These are phyloP conservation scores for Russula virescens DNA, from an alignment of 768 basidiomycete genomes.

Conservation along the genomic window DNA sequence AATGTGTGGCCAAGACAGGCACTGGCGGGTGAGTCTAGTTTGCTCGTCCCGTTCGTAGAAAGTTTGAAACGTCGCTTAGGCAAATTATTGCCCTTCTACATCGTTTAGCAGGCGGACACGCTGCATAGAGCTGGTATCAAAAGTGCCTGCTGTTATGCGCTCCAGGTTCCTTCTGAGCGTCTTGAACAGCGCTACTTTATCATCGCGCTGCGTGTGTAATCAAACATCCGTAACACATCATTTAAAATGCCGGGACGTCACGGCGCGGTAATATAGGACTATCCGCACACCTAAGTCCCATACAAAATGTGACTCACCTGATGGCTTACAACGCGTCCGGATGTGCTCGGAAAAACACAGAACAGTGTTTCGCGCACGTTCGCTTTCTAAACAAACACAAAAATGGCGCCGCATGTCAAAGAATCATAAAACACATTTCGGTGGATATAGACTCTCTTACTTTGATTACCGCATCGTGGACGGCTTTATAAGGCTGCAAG, in stretches of 20 bases:
- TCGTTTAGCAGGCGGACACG: neutral
- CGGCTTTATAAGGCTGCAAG: slow-evolving; percentile 47
- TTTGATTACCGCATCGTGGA: slow-evolving; percentile 30
- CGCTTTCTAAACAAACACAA: neutral
- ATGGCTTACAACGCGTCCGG: slow-evolving; percentile 64
- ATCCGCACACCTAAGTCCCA: neutral
- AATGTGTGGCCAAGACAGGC: no score
- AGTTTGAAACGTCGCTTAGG: no score
- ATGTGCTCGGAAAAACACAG: slow-evolving; percentile 72
- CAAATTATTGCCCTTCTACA: neutral
- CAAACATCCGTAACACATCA: neutral
- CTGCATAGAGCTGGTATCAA: slow-evolving; percentile 11
- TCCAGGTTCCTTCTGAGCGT: slow-evolving; percentile 1
- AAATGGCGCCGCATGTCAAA: neutral
- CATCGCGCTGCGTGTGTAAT: neutral
- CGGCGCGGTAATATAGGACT: neutral
- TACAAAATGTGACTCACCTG: slow-evolving; percentile 42
- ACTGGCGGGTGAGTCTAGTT: no score
- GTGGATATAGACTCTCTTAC: neutral
- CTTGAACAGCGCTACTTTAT: slow-evolving; percentile 18
- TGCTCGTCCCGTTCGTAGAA: no score
- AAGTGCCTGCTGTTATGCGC: slow-evolving; percentile 1
- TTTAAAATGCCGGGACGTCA: neutral
- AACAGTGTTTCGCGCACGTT: slow-evolving; percentile 53
- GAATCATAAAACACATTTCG: neutral